These are phyloP conservation scores for Haplosporangium sp. DNA, from an alignment of 371 early-diverging fungal species.

Conservation along the genomic window DNA sequence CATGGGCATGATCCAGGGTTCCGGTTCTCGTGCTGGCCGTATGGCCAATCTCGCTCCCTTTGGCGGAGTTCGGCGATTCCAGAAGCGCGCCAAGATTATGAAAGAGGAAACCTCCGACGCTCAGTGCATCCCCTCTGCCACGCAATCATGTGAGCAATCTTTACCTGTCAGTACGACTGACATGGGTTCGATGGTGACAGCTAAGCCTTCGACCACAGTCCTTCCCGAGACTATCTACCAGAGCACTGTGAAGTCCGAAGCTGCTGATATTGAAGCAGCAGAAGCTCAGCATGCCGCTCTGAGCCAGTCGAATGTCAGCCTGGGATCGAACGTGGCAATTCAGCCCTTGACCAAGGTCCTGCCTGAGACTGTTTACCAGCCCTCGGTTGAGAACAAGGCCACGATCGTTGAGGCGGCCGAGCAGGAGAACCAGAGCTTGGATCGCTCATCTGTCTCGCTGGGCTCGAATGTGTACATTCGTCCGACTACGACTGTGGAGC, in stretches of 20 bases:
- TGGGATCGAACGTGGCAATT: slow-evolving; percentile 12
- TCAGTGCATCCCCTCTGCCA: slow-evolving; percentile 13
- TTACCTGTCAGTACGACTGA: slow-evolving; percentile 11
- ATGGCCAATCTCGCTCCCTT: too few species aligned
- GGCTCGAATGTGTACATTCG: slow-evolving; percentile 22
- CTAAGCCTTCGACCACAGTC: slow-evolving; percentile 1
- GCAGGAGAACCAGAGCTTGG: slow-evolving; percentile 4
- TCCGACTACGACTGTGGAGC: slow-evolving; percentile 18
- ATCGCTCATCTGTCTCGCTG: slow-evolving; percentile 13
- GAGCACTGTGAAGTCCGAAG: slow-evolving; percentile 15
- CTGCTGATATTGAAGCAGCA: slow-evolving; percentile 9
- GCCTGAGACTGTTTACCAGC: slow-evolving; percentile 21
- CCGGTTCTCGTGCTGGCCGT: too few species aligned
- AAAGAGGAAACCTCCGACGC: too few species aligned
- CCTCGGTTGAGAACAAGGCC: slow-evolving; percentile 14
- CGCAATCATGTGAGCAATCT: slow-evolving; percentile 6
- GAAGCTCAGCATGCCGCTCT: slow-evolving; percentile 4
- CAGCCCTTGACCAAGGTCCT: slow-evolving; percentile 23
- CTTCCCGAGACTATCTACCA: slow-evolving; percentile 22
- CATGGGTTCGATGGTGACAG: slow-evolving; percentile 18
- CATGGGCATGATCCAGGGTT: too few species aligned
- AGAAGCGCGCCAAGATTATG: too few species aligned
- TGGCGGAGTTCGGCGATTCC: too few species aligned
- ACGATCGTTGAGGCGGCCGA: slow-evolving; percentile 8
- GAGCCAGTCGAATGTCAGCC: slow-evolving; percentile 10